Conservation (phyloP, 2,329 filamentous ascomycete species). For the Aspergillus carbonarius region DNA sequence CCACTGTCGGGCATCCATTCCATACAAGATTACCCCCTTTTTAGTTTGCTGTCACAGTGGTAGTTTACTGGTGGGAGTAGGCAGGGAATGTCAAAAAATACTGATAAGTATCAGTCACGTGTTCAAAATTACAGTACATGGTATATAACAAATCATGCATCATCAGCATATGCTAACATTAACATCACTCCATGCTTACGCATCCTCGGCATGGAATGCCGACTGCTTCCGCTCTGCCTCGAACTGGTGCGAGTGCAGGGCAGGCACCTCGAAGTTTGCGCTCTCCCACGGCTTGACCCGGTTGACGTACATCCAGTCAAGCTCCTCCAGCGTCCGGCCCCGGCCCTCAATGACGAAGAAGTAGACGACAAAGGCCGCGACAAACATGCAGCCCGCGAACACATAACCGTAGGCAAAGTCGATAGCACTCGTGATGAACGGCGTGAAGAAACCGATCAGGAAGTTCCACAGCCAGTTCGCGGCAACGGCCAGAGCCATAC, state of each 20-base stretch:
- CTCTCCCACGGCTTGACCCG: slow-evolving; percentile 61
- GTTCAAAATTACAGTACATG: background rate
- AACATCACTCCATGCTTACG: slow-evolving; percentile 13
- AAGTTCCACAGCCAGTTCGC: slow-evolving; percentile 78
- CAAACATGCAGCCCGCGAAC: slow-evolving; percentile 69
- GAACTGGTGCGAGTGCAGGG: slow-evolving; percentile 17
- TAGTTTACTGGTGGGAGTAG: too few species aligned
- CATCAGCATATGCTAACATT: background rate
- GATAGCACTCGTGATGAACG: slow-evolving; percentile 70
- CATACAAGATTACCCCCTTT: too few species aligned
- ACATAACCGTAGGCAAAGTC: slow-evolving; percentile 74
- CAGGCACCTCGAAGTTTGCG: slow-evolving; percentile 44
- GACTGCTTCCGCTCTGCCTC: slow-evolving; percentile 24
- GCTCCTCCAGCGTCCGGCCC: slow-evolving; percentile 69
- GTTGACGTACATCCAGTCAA: slow-evolving; percentile 71
- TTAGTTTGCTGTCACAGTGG: too few species aligned
- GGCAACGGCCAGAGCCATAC: slow-evolving; percentile 75
- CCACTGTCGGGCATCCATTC: too few species aligned
- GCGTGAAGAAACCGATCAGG: slow-evolving; percentile 71
- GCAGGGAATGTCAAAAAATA: too few species aligned
- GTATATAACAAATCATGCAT: background rate
- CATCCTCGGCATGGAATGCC: slow-evolving; percentile 30
- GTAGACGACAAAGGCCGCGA: slow-evolving; percentile 62
- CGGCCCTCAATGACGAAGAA: slow-evolving; percentile 75
- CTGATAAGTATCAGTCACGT: too few species aligned